Percentiles rank a stretch among this genome's conserved stretches.
Evolutionary conservation across 495 filamentous ascomycete species (phyloP).

Genomic region (Hyaloscypha finlandica): DNA sequence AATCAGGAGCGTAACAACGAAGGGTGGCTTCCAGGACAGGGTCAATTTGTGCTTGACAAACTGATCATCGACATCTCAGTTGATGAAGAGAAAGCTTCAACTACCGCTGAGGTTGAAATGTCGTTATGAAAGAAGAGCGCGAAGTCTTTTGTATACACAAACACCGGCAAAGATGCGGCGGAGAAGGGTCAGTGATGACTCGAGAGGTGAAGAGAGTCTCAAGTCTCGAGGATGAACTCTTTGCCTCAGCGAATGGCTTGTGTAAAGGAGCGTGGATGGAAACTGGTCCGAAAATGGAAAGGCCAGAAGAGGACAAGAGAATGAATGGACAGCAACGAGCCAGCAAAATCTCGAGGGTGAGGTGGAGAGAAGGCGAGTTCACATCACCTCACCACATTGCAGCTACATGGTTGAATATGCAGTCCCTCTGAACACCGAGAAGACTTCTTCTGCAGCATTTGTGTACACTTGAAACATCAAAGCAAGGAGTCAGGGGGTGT

Average conservation of each 20-base stretch:
- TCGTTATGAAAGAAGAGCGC: too few relatives aligned
- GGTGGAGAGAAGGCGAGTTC: background rate
- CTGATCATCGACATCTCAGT: background rate
- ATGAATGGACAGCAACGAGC: background rate
- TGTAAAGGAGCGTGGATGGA: conserved; percentile 13
- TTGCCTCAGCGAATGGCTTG: background rate
- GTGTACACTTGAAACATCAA: background rate
- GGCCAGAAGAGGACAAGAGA: background rate
- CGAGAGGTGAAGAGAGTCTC: background rate
- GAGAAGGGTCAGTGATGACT: background rate
- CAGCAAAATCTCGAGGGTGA: background rate
- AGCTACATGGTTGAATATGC: background rate
- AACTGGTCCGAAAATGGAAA: conserved; percentile 5
- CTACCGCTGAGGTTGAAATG: background rate
- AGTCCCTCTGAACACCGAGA: background rate
- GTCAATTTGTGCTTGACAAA: background rate
- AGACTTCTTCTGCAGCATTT: background rate
- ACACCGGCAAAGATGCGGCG: background rate
- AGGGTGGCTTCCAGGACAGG: background rate
- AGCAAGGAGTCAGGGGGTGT: background rate
- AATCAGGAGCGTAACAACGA: too few relatives aligned
- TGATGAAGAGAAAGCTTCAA: background rate
- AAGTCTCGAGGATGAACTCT: background rate
- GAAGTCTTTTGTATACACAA: too few relatives aligned
- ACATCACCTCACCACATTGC: background rate